These are phyloP conservation scores for Candida peoriensis DNA, from an alignment of 805 yeast species.

Conservation along the genomic window DNA sequence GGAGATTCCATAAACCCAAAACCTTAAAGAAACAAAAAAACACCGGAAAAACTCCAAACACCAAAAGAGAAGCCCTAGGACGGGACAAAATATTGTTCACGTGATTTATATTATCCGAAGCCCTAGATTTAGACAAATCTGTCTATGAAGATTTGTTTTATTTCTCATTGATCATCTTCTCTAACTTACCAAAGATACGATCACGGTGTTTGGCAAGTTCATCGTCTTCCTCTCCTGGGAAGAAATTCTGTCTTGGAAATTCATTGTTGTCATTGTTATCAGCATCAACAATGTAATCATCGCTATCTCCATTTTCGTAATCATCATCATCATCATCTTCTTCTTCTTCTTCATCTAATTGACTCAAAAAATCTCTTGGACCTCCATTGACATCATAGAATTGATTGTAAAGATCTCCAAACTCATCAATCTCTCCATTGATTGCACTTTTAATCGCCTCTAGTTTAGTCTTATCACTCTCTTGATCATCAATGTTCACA, in stretches of 20 bases:
- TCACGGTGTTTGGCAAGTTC: slow-evolving; percentile 46
- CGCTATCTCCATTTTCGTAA: too few relatives aligned
- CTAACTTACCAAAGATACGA: slow-evolving; percentile 35
- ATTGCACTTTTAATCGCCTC: not conserved
- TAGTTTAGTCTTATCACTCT: slow-evolving; percentile 2
- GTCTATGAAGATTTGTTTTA: too few relatives aligned
- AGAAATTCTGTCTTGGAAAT: slow-evolving; percentile 46
- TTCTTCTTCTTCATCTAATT: not conserved
- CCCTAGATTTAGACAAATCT: slow-evolving; percentile 3
- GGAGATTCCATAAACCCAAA: too few relatives aligned
- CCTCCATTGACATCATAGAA: not conserved
- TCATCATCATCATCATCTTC: slow-evolving; percentile 36
- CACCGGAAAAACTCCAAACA: too few relatives aligned
- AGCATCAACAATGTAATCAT: slow-evolving; percentile 45
- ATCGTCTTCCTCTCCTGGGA: slow-evolving; percentile 48
- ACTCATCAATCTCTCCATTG: slow-evolving; percentile 3
- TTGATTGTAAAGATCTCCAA: slow-evolving; percentile 4
- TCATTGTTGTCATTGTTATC: slow-evolving; percentile 29
- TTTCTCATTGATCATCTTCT: slow-evolving; percentile 44
- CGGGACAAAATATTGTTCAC: too few relatives aligned
- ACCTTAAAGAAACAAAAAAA: too few relatives aligned
- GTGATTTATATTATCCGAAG: not conserved
- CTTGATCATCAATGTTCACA: not conserved
- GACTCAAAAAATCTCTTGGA: slow-evolving; percentile 3
- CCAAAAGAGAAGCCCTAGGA: not conserved